phyloP scores from a whole-genome alignment of 371 early-diverging fungal species.

The Apophysomyces ossiformis region DNA sequence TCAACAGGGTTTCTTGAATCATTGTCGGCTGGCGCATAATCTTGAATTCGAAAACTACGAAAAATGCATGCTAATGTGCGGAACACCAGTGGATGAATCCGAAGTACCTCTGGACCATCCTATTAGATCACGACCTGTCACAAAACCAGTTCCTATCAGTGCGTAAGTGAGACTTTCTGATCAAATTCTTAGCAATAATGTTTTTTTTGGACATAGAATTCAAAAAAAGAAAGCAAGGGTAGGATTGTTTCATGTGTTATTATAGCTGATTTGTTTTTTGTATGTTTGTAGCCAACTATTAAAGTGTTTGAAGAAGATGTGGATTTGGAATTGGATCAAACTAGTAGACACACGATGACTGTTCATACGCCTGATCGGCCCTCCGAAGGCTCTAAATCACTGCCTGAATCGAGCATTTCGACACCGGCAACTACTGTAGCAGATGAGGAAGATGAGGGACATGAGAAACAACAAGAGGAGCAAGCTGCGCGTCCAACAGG shows the following conservation, averaged over 20 bases:
- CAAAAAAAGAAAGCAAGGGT: conserved; percentile 39
- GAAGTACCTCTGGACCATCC: conserved; percentile 69
- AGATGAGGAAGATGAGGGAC: background rate
- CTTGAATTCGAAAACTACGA: conserved; percentile 72
- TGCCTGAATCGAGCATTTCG: conserved; percentile 14
- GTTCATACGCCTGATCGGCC: background rate
- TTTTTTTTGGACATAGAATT: background rate
- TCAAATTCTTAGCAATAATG: background rate
- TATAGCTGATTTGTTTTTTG: background rate
- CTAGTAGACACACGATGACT: background rate
- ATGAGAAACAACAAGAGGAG: conserved; percentile 13
- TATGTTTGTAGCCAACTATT: conserved; percentile 60
- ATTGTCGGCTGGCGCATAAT: conserved; percentile 75
- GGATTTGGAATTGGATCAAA: conserved; percentile 59
- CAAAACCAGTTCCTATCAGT: conserved; percentile 24
- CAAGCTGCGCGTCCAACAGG: conserved; percentile 1
- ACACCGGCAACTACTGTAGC: background rate
- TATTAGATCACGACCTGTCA: conserved; percentile 45
- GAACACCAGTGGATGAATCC: conserved; percentile 64
- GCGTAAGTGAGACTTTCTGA: conserved; percentile 8
- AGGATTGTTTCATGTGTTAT: conserved; percentile 16
- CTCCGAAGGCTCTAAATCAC: conserved; percentile 20
- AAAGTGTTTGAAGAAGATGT: conserved; percentile 76
- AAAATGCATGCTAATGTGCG: conserved; percentile 72
- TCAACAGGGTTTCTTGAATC: conserved; percentile 81